Evolutionary conservation across 225 moss, liverwort and hornwort species (phyloP), one percentile per base, ranked within the genome.

Genomic region (Rhytidiadelphus loreus): DNA sequence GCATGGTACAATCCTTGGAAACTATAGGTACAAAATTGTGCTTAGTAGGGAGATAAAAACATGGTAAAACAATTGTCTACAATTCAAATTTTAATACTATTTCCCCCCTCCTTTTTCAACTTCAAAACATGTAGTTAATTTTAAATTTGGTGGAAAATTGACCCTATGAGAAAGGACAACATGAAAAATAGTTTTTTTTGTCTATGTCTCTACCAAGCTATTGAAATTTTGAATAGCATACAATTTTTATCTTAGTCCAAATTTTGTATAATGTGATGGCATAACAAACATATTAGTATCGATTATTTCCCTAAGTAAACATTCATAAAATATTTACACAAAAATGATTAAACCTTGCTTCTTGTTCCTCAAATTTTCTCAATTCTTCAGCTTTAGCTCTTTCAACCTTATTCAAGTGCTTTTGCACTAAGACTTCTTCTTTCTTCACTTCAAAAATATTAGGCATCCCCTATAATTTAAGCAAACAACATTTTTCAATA

Each of bases 381-480:
- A 93, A 13, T 43, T 96, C 94, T 65, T 95, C 87, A 20, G 86
- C 93, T 71, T 73, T 88, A 63, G 90, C 91, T 58, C 94, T 93
- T 92, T 97, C 97, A 69, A 20, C 92, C 79, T 95, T 97, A 75
- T 95, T 97, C 28, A 96, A 86, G 60, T 93, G 84, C 48, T 96
- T 98, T 85, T 94, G 84, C 0, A 96, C 93, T 24, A 90, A 61
- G 20, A 98, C 91, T 89, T 98, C 98, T 89, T 98, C 97, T 26
- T 95, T 91, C 50, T 92, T 96, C 2, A 98, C 95, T 74, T 95
- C 93, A 86, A 98, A 98, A 25, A 96, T 87, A 70, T 93, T 90
- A 16, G 93, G 96, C 93, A 93, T 95, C 22, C 93, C 96, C 98
- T 98, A 83, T 30, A 91, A 61, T 61, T n/a, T 5, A 81, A 79